Base-by-base conservation (phyloP, 176 grass and related monocot species). In the Cocos nucifera region DNA sequence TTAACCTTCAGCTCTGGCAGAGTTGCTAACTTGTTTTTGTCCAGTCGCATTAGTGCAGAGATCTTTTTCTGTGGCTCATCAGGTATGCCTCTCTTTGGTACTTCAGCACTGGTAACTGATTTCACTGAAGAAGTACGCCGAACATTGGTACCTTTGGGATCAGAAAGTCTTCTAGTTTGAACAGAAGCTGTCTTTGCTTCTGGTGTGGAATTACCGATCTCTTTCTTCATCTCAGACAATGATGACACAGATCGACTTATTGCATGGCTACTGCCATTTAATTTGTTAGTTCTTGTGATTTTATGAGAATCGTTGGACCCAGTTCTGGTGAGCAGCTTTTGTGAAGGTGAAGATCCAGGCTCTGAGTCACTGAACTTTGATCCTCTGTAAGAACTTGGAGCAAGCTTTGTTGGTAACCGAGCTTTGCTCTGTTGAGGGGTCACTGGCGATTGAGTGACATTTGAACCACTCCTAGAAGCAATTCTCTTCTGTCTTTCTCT, bases 401-500 rank as follows among this genome's bases (percentile, higher is more conserved):
- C 87, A 30, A 64, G 49, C 28, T 75, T 80, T 16, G 54, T 20
- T 1, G 28, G 59, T 6, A 23, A 54, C 22, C 15, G 59, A 20
- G 70, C 3, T 48, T 73, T 73, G 19, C 44, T 52, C 14, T 20
- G 56, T 24, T 71, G 56, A 3, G 56, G 69, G 28, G 57, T 60
- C 27, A 57, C 61, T 20, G 39, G 56, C 60, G 84, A 25, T 64
- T 78, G 77, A 3, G 72, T 69, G 52, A 58, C 59, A 53, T 61
- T 56, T 53, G 70, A 49, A 19, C 62, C 63, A 21, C 63, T 67
- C 81, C 79, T 92, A 23, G 94, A 64, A 20, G 88, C 77, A 17
- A 98, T 98, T 75, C 94, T 85, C 76, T 98, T 98, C 79, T 98
- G 76, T 68, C 94, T 77, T 67, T 98, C 94, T 70, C 71, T 62